Evolutionary conservation across 495 filamentous ascomycete genomes (phyloP), one percentile per base, ranked within the genome.

Genomic region (Copromyces sp.): DNA sequence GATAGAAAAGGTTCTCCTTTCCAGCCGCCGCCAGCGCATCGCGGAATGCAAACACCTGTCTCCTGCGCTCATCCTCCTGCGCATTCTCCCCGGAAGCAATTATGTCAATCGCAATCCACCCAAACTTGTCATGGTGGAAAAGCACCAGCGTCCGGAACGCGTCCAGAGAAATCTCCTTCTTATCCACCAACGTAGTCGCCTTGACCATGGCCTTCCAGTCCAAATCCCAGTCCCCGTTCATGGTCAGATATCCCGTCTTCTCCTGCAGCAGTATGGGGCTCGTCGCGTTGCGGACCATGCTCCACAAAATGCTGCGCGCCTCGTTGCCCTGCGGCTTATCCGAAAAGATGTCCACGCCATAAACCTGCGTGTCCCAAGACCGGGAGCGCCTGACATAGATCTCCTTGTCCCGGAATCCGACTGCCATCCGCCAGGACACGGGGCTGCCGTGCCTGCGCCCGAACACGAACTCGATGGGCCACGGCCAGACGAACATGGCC

Each of bases 1-100:
- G 86, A 80, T 90, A 95, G 82, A 97, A 97, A 9, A 97, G 79
- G 71, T 90, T 87, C 79, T 95, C 93, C 80, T 95, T 94, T 11
- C 92, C 92, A 78, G 94, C 82, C 3, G 84, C 84, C 3, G 87
- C 85, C 73, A 96, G 82, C 68, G 87, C 87, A 53, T 94, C 90
- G 77, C 90, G 88, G 77, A 95, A 94, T 1, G 84, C 83, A 53
- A 93, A 83, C 9, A 93, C 86, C 79, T 92, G 89, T 45, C 87
- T 86, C 17, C 89, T 81, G 41, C 81, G 82, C n/a, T 84, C 82
- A 32, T 87, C 87, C 47, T 88, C 86, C 69, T 84, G 81, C 9
- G 81, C 83, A 44, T 82, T 85, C 69, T 89, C 87, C 72, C 88
- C 86, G 2, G 53, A 61, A 44, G 78, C 40, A 82, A 81, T 77